These are phyloP conservation scores for Corymbia citriodora DNA, from an alignment of 441 rosid genomes.

Conservation along the genomic window DNA sequence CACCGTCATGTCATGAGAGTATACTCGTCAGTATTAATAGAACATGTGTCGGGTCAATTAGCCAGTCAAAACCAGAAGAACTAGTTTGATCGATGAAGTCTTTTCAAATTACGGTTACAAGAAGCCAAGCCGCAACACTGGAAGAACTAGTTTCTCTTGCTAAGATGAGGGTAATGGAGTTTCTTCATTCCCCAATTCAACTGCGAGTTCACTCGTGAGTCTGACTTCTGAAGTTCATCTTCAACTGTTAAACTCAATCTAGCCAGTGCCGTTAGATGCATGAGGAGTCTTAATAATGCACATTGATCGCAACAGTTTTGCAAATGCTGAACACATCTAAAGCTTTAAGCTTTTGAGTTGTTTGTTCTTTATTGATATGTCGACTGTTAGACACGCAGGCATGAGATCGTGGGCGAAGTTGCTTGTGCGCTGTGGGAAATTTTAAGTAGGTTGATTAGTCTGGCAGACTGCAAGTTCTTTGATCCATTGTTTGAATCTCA, in stretches of 20 bases:
- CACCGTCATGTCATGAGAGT: not conserved
- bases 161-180: not conserved
- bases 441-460: no score
- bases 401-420: conserved; percentile 20
- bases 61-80: no score
- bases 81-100: no score
- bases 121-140: no score
- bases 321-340: not conserved
- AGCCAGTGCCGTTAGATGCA: not conserved
- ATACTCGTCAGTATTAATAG: not conserved
- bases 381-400: not conserved
- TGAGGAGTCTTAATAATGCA: not conserved
- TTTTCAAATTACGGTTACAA: no score
- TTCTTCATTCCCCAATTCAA: no score
- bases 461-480: no score
- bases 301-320: not conserved
- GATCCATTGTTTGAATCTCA: no score
- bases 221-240: not conserved
- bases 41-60: no score
- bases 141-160: not conserved
- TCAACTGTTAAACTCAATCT: not conserved
- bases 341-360: not conserved
- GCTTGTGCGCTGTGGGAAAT: not conserved
- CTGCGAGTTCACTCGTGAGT: not conserved
- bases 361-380: not conserved